These are phyloP conservation scores for Fraxinus cuspidata DNA, from an alignment of 257 asterid species.

Conservation along the genomic window DNA sequence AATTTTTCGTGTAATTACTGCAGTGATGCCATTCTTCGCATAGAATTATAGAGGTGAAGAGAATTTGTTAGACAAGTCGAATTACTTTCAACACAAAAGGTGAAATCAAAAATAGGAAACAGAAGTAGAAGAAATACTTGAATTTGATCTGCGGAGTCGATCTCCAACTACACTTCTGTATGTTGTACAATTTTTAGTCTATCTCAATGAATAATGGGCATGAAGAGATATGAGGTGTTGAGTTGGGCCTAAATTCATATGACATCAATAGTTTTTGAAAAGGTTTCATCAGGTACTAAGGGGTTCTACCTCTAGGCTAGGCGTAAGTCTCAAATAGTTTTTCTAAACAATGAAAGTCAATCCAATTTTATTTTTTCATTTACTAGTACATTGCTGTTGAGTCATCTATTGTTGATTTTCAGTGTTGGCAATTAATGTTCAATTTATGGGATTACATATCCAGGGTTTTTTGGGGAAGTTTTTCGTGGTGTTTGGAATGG, in stretches of 20 bases:
- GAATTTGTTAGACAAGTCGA: background rate
- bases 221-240: background rate
- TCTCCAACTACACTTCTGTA: background rate
- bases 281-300: background rate
- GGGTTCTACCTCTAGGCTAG: background rate
- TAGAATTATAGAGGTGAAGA: constrained; percentile 2
- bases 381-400: constrained; percentile 6
- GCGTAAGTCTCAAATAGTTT: background rate
- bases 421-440: background rate
- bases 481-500: constrained; percentile 99
- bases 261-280: background rate
- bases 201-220: constrained; percentile 5
- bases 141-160: background rate
- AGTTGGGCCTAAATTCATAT: constrained; percentile 19
- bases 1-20: too few species aligned
- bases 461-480: constrained; percentile 99
- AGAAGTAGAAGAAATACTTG: background rate
- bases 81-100: constrained; percentile 1
- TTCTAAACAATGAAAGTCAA: background rate
- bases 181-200: background rate
- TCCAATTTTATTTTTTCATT: constrained; percentile 17
- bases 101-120: background rate
- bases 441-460: constrained; percentile 8
- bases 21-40: constrained; percentile 2
- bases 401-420: constrained; percentile 9